Evolutionary conservation across 2,329 filamentous ascomycete species (phyloP).

Genomic region (Fusarium udum): DNA sequence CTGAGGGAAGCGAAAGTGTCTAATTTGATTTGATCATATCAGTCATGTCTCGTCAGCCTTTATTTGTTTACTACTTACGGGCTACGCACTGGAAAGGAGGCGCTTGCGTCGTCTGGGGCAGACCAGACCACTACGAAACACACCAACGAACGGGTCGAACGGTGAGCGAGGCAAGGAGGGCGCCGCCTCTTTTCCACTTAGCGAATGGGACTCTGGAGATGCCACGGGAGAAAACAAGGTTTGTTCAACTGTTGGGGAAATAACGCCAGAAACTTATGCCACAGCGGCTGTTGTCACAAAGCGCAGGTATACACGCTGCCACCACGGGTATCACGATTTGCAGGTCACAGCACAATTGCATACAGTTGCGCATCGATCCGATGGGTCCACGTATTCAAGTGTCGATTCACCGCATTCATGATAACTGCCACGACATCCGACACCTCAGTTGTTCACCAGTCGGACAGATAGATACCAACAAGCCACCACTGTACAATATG

Average conservation of each 20-base stretch:
- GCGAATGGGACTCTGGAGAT: constrained; percentile 16
- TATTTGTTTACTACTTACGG: neutral
- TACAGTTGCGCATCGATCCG: constrained; percentile 2
- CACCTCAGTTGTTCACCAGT: constrained; percentile 4
- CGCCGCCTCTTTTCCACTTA: constrained; percentile 14
- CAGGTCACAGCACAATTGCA: constrained; percentile 5
- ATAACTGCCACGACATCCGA: constrained; percentile 22
- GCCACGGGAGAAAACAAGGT: neutral
- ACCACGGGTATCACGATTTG: neutral
- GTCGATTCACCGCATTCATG: constrained; percentile 29
- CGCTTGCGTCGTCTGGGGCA: constrained; percentile 21
- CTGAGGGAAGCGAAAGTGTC: constrained; percentile 28
- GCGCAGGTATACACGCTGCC: neutral
- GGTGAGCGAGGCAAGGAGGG: constrained; percentile 18
- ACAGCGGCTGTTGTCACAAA: neutral
- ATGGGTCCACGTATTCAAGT: constrained; percentile 30
- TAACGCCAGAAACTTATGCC: constrained; percentile 1
- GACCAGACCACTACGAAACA: constrained; percentile 17
- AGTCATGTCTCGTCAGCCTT: neutral
- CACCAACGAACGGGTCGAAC: constrained; percentile 27
- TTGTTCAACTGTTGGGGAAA: constrained; percentile 8
- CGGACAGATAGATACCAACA: neutral
- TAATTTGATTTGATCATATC: constrained; percentile 24
- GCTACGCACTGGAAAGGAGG: constrained; percentile 20
- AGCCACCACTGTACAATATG: neutral